Base-by-base conservation (phyloP, 306 rosid genomes). In the Coriaria nepalensis region DNA sequence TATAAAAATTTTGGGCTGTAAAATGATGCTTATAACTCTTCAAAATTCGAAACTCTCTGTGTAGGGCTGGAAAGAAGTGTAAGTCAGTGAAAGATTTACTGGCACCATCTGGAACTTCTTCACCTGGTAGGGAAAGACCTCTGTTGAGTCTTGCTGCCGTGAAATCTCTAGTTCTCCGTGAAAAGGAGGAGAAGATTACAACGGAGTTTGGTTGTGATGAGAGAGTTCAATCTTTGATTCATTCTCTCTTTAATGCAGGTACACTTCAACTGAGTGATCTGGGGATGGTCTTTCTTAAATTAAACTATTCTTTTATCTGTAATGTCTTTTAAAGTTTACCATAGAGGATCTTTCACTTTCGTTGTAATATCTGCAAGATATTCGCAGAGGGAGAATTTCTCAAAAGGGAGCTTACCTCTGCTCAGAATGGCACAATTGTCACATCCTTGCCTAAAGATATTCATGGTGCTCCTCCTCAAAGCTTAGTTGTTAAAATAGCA, bases 391-490 rank as follows among this genome's bases (percentile, higher is more conserved):
- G 79, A 54, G 69, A 63, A 49, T 92, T 92, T 77, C 93, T 85
- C 59, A 73, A 57, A 50, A 73, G 95, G 68, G 79, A 69, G 73
- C 73, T 79, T 35, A 52, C 52, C 72, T 59, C 79, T 64, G 68
- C 49, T 47, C 52, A 71, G 6, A 86, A 80, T 41, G 81, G 63
- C 62, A 62, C 59, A 48, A 44, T 71, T 15, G 35, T 39, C 37
- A 60, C 93, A 51, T 75, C 72, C 64, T 71, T 82, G 79, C 76
- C 79, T 8, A 77, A 78, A 79, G 98, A 85, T 56, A 77, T 85
- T 69, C 98, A 82, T 50, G 93, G 98, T 69, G 82, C 98, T 56
- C 98, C 98, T 71, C 77, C 81, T 3, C 92, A 85, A 63, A 79
- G 94, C 74, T 74, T 92, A 42, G 73, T 85, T 63, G 94, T 82